Evolutionary conservation across 345 rosid genomes (phyloP), one percentile per base, ranked within the genome.

Genomic region (Euclidium syriacum): DNA sequence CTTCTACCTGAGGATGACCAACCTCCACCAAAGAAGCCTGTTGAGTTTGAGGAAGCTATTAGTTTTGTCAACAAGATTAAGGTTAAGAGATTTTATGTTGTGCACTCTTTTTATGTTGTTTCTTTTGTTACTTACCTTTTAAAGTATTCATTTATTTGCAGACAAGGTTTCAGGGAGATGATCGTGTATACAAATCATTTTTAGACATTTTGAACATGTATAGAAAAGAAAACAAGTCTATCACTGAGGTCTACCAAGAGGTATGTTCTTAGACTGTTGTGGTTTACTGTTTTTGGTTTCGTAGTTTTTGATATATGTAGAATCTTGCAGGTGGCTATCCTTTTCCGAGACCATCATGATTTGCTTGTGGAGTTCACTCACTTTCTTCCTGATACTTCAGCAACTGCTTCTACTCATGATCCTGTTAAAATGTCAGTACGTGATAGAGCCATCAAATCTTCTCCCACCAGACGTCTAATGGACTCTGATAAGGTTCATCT

Each of bases 11-110:
- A 83, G 35, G 91, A 86, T 43, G 96, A 80, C 46, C 80, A 76
- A 32, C 81, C 81, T 76, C 77, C 77, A 2, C 91, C 77, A 18
- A 92, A 87, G 86, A 92, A 92, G 56, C 91, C 94, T 38, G 91
- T 89, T 73, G 98, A 92, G 80, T 92, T 92, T 73, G 94, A 85
- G 43, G 91, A 92, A 81, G 98, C 98, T 49, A 92, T 92, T 73
- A 87, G 70, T 72, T 92, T 92, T 77, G 99, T 92, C 39, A 92
- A 89, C 88, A 89, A 92, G 81, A 89, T 86, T 75, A 86, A 86
- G 95, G 95, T 86, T 58, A 50, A 51, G 8, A 10, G 36, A 35
- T 23, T 5, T 41, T 0, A 24, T 55, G 30, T 52, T 26, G 16
- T 49, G 7, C 3, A 23, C 3, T 27, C 23, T 20, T 10, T 15